phyloP scores from a whole-genome alignment of 345 rosid genomes.

The Eucalyptus coolabah region DNA sequence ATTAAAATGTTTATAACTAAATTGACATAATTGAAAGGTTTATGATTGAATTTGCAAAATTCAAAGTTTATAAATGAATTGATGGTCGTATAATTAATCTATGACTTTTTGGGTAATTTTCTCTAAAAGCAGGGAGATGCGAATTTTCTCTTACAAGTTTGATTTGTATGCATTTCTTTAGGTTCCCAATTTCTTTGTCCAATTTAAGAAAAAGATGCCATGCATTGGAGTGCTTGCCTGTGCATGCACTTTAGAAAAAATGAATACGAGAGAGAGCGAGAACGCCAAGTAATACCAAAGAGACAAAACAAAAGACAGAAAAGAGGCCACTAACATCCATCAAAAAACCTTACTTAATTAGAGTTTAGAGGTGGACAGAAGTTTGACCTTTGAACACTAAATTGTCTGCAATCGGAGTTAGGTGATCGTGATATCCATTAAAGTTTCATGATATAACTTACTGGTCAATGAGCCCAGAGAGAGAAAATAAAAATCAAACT shows the following conservation, averaged over 20 bases:
- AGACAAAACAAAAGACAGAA: background rate
- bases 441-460: background rate
- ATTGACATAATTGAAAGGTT: too few relatives aligned
- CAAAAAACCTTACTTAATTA: background rate
- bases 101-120: too few relatives aligned
- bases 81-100: too few relatives aligned
- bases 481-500: background rate
- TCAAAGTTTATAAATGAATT: too few relatives aligned
- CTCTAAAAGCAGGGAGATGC: background rate
- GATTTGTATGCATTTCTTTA: background rate
- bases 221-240: background rate
- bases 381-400: background rate
- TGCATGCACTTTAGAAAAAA: background rate
- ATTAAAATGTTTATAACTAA: too few relatives aligned
- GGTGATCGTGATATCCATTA: background rate
- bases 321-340: background rate
- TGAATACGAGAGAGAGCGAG: background rate
- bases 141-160: background rate
- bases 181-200: background rate
- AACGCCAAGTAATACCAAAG: background rate
- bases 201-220: background rate
- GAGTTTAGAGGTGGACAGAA: background rate
- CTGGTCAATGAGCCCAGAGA: background rate
- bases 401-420: background rate
- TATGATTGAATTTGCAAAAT: too few relatives aligned